These are phyloP conservation scores for Clitopilus hobsonii DNA, from an alignment of 768 basidiomycete genomes.

Conservation along the genomic window DNA sequence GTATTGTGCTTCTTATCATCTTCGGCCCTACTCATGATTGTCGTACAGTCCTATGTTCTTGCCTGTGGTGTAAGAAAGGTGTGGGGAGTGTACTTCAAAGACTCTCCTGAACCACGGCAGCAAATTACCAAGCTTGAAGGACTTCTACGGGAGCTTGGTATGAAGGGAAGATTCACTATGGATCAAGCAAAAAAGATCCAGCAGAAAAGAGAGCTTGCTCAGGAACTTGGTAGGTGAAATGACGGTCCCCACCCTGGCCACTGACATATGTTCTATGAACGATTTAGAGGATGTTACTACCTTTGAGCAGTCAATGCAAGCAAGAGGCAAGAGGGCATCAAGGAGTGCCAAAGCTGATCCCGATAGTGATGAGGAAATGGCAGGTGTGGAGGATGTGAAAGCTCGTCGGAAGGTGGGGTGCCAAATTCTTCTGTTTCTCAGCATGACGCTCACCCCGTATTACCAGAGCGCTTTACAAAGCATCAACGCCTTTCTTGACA, in stretches of 20 bases:
- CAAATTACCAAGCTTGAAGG: conserved; percentile 64
- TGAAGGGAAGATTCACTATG: conserved; percentile 71
- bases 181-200: conserved; percentile 80
- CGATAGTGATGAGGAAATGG: background rate
- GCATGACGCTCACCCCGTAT: conserved; percentile 19
- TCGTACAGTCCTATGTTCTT: conserved; percentile 53
- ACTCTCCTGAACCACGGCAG: conserved; percentile 46
- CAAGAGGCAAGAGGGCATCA: conserved; percentile 15
- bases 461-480: conserved; percentile 33
- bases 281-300: conserved; percentile 66
- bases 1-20: conserved; percentile 2
- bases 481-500: conserved; percentile 67
- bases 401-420: background rate
- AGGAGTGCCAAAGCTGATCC: background rate
- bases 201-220: conserved; percentile 66
- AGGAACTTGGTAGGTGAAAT: conserved; percentile 64
- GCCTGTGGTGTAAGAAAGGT: conserved; percentile 76
- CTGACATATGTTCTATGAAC: background rate
- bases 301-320: conserved; percentile 53
- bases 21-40: background rate
- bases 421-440: background rate
- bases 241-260: background rate
- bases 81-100: conserved; percentile 73
- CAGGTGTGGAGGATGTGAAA: background rate
- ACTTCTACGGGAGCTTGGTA: conserved; percentile 70